Evolutionary conservation across 2,329 filamentous ascomycete genomes (phyloP), one percentile per base, ranked within the genome.

Genomic region (Emergomyces orientalis): DNA sequence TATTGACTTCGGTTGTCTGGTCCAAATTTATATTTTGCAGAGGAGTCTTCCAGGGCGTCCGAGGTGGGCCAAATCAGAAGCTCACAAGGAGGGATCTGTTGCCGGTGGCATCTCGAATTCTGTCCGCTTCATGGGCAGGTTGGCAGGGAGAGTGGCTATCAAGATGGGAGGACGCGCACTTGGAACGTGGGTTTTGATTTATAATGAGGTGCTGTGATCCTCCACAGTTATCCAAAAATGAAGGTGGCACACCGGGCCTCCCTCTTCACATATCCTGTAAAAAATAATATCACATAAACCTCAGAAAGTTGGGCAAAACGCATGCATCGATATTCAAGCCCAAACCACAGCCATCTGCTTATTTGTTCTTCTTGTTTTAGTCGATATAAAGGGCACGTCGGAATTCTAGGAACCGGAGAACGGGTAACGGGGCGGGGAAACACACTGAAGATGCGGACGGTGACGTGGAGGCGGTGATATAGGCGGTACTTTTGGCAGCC

Each of bases 401-500:
- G 51, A 54, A 54, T 54, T 32, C 51, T 54, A 54, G 51, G 51
- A 54, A 34, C 51, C 13, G 27, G 51, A 54, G 51, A 34, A 54
- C 27, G 30, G 30, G 27, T 11, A 19, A 54, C 34, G 51, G 51
- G n/a, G 27, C 51, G 27, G 51, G 51, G 27, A 34, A 54, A 34
- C 27, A 34, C 51, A 54, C 51, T 54, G 51, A 30, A 54, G 27
- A 34, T 54, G 30, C 51, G 5, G 51, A 54, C 6, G 51, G n/a
- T n/a, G 51, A 34, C 51, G 14, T 32, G 51, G 51, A 54, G 51
- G 51, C 51, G 51, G 9, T 34, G 51, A 37, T 56, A 22, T 22
- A 37, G n/a, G 8, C 3, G 34, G 19, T 37, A 27, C 62, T 63
- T 51, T 64, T 63, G 39, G 60, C 17, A 62, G 52, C 60, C 47